Conservation (phyloP, 306 rosid species). For the Dalbergia cochinchinensis region DNA sequence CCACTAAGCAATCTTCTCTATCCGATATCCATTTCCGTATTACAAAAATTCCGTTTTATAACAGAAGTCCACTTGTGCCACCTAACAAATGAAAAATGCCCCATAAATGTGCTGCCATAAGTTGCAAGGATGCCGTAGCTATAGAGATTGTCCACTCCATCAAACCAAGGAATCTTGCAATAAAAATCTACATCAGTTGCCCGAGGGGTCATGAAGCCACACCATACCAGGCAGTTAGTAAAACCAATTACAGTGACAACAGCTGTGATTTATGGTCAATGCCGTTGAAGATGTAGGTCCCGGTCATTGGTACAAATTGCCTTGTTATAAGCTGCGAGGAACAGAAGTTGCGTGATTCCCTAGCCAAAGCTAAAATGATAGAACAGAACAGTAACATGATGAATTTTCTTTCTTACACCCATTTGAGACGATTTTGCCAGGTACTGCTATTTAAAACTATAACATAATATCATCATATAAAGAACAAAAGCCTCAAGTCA, state of each 20-base stretch:
- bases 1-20: conserved; percentile 3
- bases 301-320: conserved; percentile 93
- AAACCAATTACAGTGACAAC: conserved; percentile 62
- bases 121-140: conserved; percentile 18
- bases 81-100: conserved; percentile 31
- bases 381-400: conserved; percentile 3
- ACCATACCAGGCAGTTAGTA: conserved; percentile 42
- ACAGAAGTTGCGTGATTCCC: conserved; percentile 22
- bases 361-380: conserved; percentile 6
- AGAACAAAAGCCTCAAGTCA: neutral
- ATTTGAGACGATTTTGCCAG: neutral
- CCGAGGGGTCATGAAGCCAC: conserved; percentile 1
- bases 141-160: conserved; percentile 21
- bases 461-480: neutral
- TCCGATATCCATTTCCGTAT: conserved; percentile 10
- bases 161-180: conserved; percentile 46
- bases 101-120: neutral
- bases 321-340: conserved; percentile 83
- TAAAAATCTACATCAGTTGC: conserved; percentile 36
- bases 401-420: neutral
- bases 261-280: conserved; percentile 94
- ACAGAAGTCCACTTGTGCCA: conserved; percentile 19
- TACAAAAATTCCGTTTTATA: conserved; percentile 44
- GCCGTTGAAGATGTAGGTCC: conserved; percentile 91
- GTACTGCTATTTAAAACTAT: conserved; percentile 9